These are phyloP conservation scores for Solanum pinnatisectum DNA, from an alignment of 257 asterid species.

Conservation along the genomic window DNA sequence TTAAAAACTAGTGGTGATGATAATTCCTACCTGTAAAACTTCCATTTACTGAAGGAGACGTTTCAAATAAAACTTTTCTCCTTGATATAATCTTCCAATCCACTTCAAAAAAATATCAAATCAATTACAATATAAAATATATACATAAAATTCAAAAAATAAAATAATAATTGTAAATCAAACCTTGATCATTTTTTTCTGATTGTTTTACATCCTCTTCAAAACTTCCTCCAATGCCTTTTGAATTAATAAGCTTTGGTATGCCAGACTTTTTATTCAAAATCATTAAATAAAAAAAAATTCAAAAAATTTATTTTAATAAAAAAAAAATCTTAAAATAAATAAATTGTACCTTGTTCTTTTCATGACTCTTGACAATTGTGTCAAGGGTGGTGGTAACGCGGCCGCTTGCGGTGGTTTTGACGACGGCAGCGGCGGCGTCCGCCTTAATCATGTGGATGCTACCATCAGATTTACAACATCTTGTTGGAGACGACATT, in stretches of 20 bases:
- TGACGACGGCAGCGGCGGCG: conserved; percentile 10
- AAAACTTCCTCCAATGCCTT: conserved; percentile 36
- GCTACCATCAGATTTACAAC: conserved; percentile 14
- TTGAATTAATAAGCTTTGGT: conserved; percentile 58
- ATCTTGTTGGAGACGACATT: conserved; percentile 21
- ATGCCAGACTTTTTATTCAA: conserved; percentile 37
- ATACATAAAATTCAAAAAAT: neutral
- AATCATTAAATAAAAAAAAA: neutral
- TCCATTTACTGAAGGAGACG: conserved; percentile 22
- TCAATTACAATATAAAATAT: neutral
- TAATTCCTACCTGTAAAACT: conserved; percentile 26
- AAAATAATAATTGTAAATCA: neutral
- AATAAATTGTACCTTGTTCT: conserved; percentile 32
- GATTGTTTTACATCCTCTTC: conserved; percentile 42
- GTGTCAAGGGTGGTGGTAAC: conserved; percentile 33
- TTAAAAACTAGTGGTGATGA: neutral
- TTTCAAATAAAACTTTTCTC: conserved; percentile 28
- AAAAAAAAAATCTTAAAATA: neutral
- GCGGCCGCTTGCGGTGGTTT: conserved; percentile 21
- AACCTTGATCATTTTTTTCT: conserved; percentile 38
- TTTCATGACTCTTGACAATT: conserved; percentile 27
- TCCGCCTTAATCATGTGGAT: conserved; percentile 25
- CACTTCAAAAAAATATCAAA: conserved; percentile 15
- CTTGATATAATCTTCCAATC: conserved; percentile 31
- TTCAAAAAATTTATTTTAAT: neutral